Evolutionary conservation across 202 grass and related monocot species (phyloP), one percentile per base, ranked within the genome.

Genomic region (Tripidium arundinaceum): DNA sequence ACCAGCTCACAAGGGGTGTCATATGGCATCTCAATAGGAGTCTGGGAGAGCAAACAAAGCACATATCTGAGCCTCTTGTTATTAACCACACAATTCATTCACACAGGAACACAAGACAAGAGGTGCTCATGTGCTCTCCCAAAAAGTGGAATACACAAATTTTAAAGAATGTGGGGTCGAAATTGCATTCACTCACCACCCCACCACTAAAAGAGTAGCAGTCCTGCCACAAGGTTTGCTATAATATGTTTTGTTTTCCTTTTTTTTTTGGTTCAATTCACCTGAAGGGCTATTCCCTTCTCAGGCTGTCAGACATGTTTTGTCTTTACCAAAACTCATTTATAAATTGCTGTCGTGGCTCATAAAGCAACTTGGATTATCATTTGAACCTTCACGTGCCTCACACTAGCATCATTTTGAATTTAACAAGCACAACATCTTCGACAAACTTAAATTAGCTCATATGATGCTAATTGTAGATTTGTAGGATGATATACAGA

Each of bases 31-130:
- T n/a, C 10, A 47, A 34, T 49, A 1, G 19, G 19, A 78, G 21
- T 54, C 29, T 26, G 37, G 15, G 47, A 37, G 47, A 80, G 67
- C 38, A 65, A 59, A 67, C 14, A 59, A 80, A 86, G 57, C 67
- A 66, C 38, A 61, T 67, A 37, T 34, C 21, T 75, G 21, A 29
- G 27, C 70, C 70, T 74, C 77, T 68, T 81, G 36, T 41, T 85
- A 79, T 40, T 38, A 79, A 72, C 26, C 77, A 65, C 70, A 28
- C 15, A 39, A 70, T 70, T 66, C 38, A 75, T 76, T 29, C 72
- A 19, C 39, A 81, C 29, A 70, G n/a, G n/a, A 22, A 73, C 79
- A 6, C 76, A 65, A 57, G n/a, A n/a, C n/a, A n/a, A n/a, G n/a
- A n/a, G n/a, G n/a, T n/a, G n/a, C n/a, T n/a, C n/a, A n/a, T n/a